Conservation (phyloP, 169 alveolate genomes). For the Cryptosporidium andersoni region DNA sequence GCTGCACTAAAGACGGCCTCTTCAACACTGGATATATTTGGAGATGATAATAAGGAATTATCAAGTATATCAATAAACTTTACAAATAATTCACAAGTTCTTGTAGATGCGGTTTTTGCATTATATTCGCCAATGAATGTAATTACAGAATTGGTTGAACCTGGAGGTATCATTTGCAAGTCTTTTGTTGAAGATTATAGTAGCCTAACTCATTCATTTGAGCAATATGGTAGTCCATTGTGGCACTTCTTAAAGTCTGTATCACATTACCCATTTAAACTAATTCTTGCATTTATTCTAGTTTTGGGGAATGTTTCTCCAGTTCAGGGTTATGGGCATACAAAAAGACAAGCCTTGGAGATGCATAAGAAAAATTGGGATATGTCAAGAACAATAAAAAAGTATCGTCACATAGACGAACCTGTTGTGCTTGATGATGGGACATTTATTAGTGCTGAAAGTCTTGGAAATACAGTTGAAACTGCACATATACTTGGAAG, state of each 20-base stretch:
- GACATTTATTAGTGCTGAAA: conserved; percentile 58
- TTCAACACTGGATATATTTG: conserved; percentile 5
- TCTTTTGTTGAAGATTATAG: conserved; percentile 75
- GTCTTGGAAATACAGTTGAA: conserved; percentile 72
- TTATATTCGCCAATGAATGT: conserved; percentile 75
- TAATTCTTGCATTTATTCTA: conserved; percentile 72
- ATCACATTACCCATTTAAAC: conserved; percentile 71
- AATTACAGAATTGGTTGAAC: conserved; percentile 74
- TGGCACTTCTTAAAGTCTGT: conserved; percentile 71
- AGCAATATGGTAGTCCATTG: conserved; percentile 74
- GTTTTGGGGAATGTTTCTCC: conserved; percentile 74
- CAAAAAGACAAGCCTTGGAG: conserved; percentile 67
- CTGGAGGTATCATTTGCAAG: conserved; percentile 75
- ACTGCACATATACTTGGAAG: conserved; percentile 69
- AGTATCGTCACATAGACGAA: conserved; percentile 72
- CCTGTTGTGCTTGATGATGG: conserved; percentile 68
- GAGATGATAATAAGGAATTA: not conserved
- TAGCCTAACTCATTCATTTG: conserved; percentile 75
- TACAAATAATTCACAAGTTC: not conserved
- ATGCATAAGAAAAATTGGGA: conserved; percentile 74
- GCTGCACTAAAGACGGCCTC: conserved; percentile 76
- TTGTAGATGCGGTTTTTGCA: conserved; percentile 70
- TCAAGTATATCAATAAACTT: not conserved
- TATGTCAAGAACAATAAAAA: conserved; percentile 73
- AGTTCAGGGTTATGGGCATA: conserved; percentile 72